These are phyloP conservation scores for Hydnum rufescens DNA, from an alignment of 768 basidiomycete species.

Conservation along the genomic window DNA sequence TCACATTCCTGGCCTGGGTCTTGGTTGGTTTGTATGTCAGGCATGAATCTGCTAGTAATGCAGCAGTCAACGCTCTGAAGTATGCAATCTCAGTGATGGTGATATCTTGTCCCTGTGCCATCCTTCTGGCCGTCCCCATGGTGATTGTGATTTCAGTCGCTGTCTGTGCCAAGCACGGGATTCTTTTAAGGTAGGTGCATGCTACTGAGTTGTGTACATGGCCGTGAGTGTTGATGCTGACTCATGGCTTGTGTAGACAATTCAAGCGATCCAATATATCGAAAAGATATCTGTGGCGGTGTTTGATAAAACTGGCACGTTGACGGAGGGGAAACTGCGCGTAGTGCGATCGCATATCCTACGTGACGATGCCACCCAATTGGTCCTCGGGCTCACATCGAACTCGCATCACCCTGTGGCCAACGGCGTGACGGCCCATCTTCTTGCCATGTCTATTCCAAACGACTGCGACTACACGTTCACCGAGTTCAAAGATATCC, in stretches of 20 bases:
- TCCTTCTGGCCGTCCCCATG: conserved; percentile 70
- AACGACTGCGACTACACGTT: not conserved
- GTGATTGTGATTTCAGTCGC: conserved; percentile 71
- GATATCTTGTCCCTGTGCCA: conserved; percentile 72
- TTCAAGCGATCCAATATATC: conserved; percentile 71
- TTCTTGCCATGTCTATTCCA: not conserved
- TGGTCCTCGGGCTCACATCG: not conserved
- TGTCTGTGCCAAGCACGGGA: conserved; percentile 56
- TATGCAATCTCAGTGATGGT: conserved; percentile 72
- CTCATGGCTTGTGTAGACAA: too few species aligned
- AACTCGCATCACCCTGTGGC: not conserved
- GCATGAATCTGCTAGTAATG: conserved; percentile 32
- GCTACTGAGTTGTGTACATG: conserved; percentile 16
- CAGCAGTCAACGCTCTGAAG: conserved; percentile 38
- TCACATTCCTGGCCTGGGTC: conserved; percentile 63
- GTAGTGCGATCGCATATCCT: conserved; percentile 21
- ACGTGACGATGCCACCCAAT: conserved; percentile 13
- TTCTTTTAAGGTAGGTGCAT: conserved; percentile 69
- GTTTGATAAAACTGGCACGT: conserved; percentile 78
- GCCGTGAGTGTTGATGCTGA: not conserved
- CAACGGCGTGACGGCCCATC: not conserved
- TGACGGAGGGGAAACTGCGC: conserved; percentile 45
- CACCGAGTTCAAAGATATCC: not conserved
- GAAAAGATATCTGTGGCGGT: conserved; percentile 50
- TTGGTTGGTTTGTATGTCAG: conserved; percentile 40